A percentile compares a stretch with the other conserved stretches of the same genome.
Conservation (phyloP, 2,329 filamentous ascomycete species). For the Raffaelea deltoideospora region DNA sequence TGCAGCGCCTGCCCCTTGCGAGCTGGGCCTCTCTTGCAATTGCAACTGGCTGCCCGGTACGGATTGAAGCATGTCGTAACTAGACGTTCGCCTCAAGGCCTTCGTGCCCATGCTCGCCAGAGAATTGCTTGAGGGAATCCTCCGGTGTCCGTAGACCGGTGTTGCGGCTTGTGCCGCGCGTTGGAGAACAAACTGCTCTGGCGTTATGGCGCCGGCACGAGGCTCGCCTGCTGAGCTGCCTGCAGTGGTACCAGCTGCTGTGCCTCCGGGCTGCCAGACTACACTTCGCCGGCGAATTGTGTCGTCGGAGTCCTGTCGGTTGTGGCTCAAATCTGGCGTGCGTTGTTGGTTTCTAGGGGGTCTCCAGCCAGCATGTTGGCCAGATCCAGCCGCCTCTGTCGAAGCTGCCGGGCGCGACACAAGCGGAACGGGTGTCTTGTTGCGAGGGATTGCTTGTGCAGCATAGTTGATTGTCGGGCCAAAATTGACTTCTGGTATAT, state of each 20-base stretch:
- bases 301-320: slow-evolving; percentile 33
- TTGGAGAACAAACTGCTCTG: slow-evolving; percentile 75
- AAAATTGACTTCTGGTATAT: slow-evolving; percentile 68
- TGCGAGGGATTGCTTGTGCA: slow-evolving; percentile 17
- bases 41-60: slow-evolving; percentile 26
- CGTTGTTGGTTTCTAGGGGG: slow-evolving; percentile 11
- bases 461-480: slow-evolving; percentile 64
- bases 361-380: too few relatives aligned
- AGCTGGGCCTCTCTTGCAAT: slow-evolving; percentile 34
- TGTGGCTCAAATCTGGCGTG: slow-evolving; percentile 19
- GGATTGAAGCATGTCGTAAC: slow-evolving; percentile 22
- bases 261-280: slow-evolving; percentile 63
- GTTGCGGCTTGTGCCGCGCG: slow-evolving; percentile 42
- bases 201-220: slow-evolving; percentile 32
- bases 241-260: slow-evolving; percentile 30
- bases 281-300: slow-evolving; percentile 45
- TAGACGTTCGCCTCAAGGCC: slow-evolving; percentile 24
- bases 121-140: slow-evolving; percentile 40
- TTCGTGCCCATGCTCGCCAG: slow-evolving; percentile 21
- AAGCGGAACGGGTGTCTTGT: slow-evolving; percentile 18
- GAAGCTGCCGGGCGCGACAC: too few relatives aligned
- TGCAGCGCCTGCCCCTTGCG: slow-evolving; percentile 39
- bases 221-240: slow-evolving; percentile 31
- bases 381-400: neutral
- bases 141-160: slow-evolving; percentile 43